phyloP scores from a whole-genome alignment of 2,329 filamentous ascomycete genomes.

The Waltergamsia citrina region DNA sequence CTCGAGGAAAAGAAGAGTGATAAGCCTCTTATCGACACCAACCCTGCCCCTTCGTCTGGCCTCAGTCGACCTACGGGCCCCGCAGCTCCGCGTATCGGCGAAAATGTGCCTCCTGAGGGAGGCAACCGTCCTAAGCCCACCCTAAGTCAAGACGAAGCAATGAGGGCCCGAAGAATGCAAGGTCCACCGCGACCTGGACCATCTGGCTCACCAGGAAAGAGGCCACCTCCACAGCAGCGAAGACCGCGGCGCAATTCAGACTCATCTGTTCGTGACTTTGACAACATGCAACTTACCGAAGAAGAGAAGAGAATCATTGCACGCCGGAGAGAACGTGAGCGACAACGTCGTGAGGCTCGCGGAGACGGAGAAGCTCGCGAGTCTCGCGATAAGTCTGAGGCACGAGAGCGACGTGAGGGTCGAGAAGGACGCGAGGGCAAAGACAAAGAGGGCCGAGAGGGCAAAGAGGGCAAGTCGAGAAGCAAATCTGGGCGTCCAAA shows the following conservation, averaged over 20 bases:
- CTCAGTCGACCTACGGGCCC: slow-evolving; percentile 26
- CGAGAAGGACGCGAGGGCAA: slow-evolving; percentile 12
- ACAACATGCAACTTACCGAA: slow-evolving; percentile 48
- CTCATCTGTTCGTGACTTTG: slow-evolving; percentile 56
- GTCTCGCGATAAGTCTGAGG: slow-evolving; percentile 5
- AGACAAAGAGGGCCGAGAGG: slow-evolving; percentile 13
- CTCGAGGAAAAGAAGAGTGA: slow-evolving; percentile 48
- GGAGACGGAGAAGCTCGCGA: slow-evolving; percentile 9
- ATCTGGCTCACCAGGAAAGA: slow-evolving; percentile 19
- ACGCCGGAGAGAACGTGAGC: slow-evolving; percentile 17
- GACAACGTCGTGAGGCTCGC: slow-evolving; percentile 10
- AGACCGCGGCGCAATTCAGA: slow-evolving; percentile 69
- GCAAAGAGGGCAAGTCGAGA: slow-evolving; percentile 6
- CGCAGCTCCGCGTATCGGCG: slow-evolving; percentile 15
- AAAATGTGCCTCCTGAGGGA: slow-evolving; percentile 38
- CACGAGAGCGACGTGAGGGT: slow-evolving; percentile 9
- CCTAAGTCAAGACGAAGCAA: slow-evolving; percentile 57
- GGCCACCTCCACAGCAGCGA: slow-evolving; percentile 21
- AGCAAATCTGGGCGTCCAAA: slow-evolving; percentile 37
- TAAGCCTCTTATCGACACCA: neutral
- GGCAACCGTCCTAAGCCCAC: slow-evolving; percentile 45
- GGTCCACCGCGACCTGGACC: slow-evolving; percentile 21
- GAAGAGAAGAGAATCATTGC: slow-evolving; percentile 33
- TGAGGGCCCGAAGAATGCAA: slow-evolving; percentile 32
- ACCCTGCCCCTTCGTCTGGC: slow-evolving; percentile 4